Conservation (phyloP, 371 early-diverging fungal genomes). For the Mortierella sp. region DNA sequence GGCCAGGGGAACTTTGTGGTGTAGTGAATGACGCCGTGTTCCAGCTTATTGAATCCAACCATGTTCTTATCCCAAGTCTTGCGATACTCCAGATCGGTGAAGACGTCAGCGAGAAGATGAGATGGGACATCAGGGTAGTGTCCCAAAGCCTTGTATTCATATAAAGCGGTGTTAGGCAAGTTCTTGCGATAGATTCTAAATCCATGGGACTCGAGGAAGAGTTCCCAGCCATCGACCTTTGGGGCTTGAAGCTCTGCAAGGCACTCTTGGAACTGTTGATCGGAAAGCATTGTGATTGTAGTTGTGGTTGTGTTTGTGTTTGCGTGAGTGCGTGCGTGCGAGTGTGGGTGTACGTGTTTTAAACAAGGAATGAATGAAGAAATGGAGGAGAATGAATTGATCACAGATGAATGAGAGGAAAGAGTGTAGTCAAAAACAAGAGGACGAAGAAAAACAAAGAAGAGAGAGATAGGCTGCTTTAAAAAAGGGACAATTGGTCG, state of each 20-base stretch:
- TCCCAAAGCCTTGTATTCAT: constrained; percentile 56
- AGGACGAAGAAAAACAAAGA: background rate
- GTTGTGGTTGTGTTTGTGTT: no score
- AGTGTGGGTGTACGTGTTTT: no score
- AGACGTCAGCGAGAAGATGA: constrained; percentile 49
- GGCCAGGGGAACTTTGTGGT: constrained; percentile 66
- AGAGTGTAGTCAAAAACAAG: background rate
- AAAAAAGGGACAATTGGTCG: background rate
- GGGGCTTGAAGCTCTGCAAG: constrained; percentile 46
- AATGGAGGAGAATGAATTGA: background rate
- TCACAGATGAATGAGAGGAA: background rate
- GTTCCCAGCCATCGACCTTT: constrained; percentile 54
- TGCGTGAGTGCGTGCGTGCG: no score
- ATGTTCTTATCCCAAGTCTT: constrained; percentile 69
- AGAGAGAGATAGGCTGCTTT: background rate
- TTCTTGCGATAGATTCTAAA: constrained; percentile 53
- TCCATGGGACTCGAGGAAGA: constrained; percentile 55
- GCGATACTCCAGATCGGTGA: constrained; percentile 62
- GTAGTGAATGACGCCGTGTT: constrained; percentile 55
- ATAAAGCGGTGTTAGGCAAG: constrained; percentile 49
- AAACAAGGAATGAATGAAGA: background rate
- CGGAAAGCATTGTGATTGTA: constrained; percentile 30
- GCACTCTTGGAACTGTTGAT: constrained; percentile 55
- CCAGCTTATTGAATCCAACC: constrained; percentile 57
- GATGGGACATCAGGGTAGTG: constrained; percentile 54